Evolutionary conservation across 352 stramenopile genomes (phyloP).

Genomic region (Globisporangium solare): DNA sequence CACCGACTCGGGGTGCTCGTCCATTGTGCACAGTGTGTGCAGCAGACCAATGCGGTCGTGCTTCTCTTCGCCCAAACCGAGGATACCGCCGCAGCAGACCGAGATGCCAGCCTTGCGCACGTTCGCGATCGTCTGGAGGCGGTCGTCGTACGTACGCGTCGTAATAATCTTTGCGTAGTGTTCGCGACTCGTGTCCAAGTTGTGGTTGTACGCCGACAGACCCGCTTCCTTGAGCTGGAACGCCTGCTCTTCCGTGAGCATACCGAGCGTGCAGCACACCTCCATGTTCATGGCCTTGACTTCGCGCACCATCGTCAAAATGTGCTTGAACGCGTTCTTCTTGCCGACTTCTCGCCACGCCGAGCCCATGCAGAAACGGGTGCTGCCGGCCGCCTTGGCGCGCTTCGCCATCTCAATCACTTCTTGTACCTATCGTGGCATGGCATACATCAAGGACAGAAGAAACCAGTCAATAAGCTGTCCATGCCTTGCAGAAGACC

Average conservation of each 20-base stretch:
- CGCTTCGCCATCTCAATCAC: constrained; percentile 93
- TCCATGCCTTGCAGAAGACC: not conserved
- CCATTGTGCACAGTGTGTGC: constrained; percentile 94
- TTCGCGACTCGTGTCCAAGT: constrained; percentile 96
- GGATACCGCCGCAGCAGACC: constrained; percentile 96
- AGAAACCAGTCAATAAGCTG: too few species aligned
- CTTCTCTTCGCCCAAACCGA: constrained; percentile 94
- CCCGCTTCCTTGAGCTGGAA: constrained; percentile 96
- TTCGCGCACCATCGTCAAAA: constrained; percentile 95
- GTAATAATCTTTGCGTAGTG: constrained; percentile 98
- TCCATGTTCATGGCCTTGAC: constrained; percentile 91
- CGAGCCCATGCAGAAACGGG: constrained; percentile 98
- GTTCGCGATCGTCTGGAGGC: constrained; percentile 94
- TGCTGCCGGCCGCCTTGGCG: constrained; percentile 95
- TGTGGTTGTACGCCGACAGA: constrained; percentile 98
- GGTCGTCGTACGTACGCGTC: constrained; percentile 96
- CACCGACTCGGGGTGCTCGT: constrained; percentile 95
- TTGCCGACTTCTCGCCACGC: constrained; percentile 97
- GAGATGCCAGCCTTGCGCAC: constrained; percentile 96
- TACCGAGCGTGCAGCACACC: constrained; percentile 97
- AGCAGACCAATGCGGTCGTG: constrained; percentile 93
- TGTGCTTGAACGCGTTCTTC: constrained; percentile 97
- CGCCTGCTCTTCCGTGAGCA: constrained; percentile 95
- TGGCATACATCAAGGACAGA: not conserved
- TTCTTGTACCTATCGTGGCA: constrained; percentile 74